Evolutionary conservation across 1,284 basidiomycete species (phyloP).

Genomic region (Amylostereum areolatum): DNA sequence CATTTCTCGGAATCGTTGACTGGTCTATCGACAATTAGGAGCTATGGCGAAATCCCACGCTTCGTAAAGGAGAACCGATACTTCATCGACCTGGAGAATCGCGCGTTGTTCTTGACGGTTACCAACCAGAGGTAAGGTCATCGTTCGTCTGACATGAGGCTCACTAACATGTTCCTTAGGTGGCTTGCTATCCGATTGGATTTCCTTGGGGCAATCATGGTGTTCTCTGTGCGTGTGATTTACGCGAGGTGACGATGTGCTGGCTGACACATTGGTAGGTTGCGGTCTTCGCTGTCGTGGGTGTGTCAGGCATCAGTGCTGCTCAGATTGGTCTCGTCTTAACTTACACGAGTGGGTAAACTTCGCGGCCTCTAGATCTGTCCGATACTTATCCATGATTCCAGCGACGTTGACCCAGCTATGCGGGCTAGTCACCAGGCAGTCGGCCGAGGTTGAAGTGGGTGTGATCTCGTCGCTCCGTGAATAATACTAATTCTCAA

Average conservation of each 20-base stretch:
- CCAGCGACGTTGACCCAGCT: constrained; percentile 50
- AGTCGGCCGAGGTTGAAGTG: constrained; percentile 63
- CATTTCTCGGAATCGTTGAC: constrained; percentile 88
- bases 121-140: constrained; percentile 60
- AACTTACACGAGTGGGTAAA: constrained; percentile 52
- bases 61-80: constrained; percentile 67
- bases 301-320: constrained; percentile 51
- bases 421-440: constrained; percentile 50
- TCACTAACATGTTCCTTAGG: constrained; percentile 21
- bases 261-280: constrained; percentile 26
- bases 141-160: neutral
- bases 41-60: constrained; percentile 66
- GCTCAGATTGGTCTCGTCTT: constrained; percentile 71
- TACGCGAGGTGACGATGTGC: constrained; percentile 50
- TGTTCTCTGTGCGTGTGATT: constrained; percentile 67
- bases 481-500: too few species aligned
- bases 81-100: constrained; percentile 72
- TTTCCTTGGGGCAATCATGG: constrained; percentile 73
- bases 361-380: neutral
- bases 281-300: constrained; percentile 44
- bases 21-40: constrained; percentile 83
- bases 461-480: constrained; percentile 6
- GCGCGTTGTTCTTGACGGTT: constrained; percentile 57
- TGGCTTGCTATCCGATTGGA: constrained; percentile 90
- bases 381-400: neutral